These are phyloP conservation scores for Anaeromyces robustus DNA, from an alignment of 192 early-diverging fungal species.

Conservation along the genomic window DNA sequence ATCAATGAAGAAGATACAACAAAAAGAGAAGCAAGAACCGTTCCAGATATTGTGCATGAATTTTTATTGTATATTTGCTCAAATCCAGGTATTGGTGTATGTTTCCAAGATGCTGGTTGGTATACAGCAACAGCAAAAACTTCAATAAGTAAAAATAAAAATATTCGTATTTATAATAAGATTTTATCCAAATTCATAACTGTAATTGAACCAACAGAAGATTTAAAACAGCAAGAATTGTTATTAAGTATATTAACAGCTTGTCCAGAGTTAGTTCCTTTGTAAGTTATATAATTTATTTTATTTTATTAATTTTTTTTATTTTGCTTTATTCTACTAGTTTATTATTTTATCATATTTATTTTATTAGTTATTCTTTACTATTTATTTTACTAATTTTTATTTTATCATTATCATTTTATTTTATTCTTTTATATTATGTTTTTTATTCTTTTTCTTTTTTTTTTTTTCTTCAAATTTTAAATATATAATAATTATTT, in stretches of 20 bases:
- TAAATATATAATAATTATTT: too few relatives aligned
- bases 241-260: constrained; percentile 41
- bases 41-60: constrained; percentile 43
- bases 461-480: too few relatives aligned
- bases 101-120: constrained; percentile 61
- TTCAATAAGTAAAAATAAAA: constrained; percentile 8
- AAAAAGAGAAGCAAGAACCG: constrained; percentile 8
- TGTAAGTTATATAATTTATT: constrained; percentile 46
- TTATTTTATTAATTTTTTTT: too few relatives aligned
- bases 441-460: too few relatives aligned
- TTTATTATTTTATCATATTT: too few relatives aligned
- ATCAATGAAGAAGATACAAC: constrained; percentile 5
- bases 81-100: constrained; percentile 53
- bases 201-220: constrained; percentile 42
- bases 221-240: constrained; percentile 45
- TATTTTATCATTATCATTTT: too few relatives aligned
- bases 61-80: constrained; percentile 62
- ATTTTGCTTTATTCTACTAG: too few relatives aligned
- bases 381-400: too few relatives aligned
- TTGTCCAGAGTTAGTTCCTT: constrained; percentile 58
- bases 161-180: constrained; percentile 32
- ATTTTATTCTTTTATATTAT: too few relatives aligned
- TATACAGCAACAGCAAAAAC: constrained; percentile 30
- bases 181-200: constrained; percentile 31
- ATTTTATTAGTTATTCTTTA: too few relatives aligned